These are phyloP conservation scores for Tubosaeta sp. DNA, from an alignment of 768 basidiomycete species.

Conservation along the genomic window DNA sequence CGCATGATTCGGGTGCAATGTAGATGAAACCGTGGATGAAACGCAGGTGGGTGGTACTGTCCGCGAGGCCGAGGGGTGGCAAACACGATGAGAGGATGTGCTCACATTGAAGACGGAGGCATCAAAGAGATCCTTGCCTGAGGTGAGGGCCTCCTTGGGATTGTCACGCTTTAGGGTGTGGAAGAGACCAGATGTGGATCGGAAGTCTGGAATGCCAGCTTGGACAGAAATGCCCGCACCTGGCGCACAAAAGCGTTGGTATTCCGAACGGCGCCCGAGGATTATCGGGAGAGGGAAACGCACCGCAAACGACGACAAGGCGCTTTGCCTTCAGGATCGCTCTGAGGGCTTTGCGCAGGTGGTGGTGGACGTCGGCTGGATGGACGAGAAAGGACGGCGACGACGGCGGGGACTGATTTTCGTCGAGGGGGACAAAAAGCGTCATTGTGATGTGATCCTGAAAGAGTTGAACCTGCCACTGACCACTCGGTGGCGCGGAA, in stretches of 20 bases:
- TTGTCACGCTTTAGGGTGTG: constrained; percentile 74
- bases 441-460: too few species aligned
- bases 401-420: constrained; percentile 41
- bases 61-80: not conserved
- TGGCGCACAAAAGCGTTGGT: constrained; percentile 23
- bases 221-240: constrained; percentile 88
- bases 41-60: not conserved
- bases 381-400: constrained; percentile 53
- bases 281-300: constrained; percentile 30
- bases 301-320: constrained; percentile 84
- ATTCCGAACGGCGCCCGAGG: constrained; percentile 7
- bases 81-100: not conserved
- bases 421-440: constrained; percentile 57
- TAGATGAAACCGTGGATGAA: not conserved
- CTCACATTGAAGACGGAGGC: constrained; percentile 84
- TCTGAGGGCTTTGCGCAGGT: constrained; percentile 53
- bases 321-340: constrained; percentile 75
- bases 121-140: constrained; percentile 87
- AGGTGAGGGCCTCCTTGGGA: constrained; percentile 62
- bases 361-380: constrained; percentile 41
- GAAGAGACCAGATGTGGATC: constrained; percentile 78
- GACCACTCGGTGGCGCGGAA: constrained; percentile 30
- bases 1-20: constrained; percentile 1
- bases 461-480: too few species aligned
- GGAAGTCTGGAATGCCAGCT: constrained; percentile 88